Evolutionary conservation across 306 rosid genomes (phyloP), one percentile per base, ranked within the genome.

Genomic region (Hippophae rhamnoides): DNA sequence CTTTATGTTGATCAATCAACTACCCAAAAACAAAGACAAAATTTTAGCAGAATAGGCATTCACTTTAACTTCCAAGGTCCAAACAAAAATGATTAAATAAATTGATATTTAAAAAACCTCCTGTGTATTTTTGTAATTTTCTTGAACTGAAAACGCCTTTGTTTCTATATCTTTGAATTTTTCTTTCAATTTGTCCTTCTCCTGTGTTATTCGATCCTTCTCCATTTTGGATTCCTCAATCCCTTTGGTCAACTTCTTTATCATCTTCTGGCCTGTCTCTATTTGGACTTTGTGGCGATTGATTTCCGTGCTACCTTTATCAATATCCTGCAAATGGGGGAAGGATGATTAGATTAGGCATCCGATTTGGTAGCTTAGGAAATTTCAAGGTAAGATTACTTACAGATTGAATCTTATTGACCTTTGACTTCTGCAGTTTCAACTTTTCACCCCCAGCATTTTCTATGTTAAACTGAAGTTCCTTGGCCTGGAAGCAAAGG

Each of bases 261-360:
- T 74, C 81, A 81, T 83, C 75, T 85, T 88, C 68, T 83, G 72
- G 26, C 93, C 87, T 0, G 95, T 85, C 81, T 87, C 98, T 69
- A 92, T 87, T 76, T 81, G 96, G 54, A 92, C 96, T 68, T 80
- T 87, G 69, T 71, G 81, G 49, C 98, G 95, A 78, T 92, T 92
- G 74, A 92, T 80, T 70, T 87, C 98, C 1, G 96, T 85, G 68
- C 54, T 78, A 57, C 62, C 78, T 73, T 87, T 88, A 64, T 85
- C 96, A 67, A 88, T 83, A 72, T 87, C 95, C 98, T 92, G 76
- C 13, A 76, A 73, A 68, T 63, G 61, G 31, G 52, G 41, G 52
- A 45, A 58, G 60, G 45, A 72, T 25, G 11, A 65, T 83, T 70
- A 82, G 77, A 52, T 62, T 43, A 68, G 58, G 66, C 62, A 60